Base-by-base conservation (phyloP, 106 monocot species). In the Dendrobium catenatum region DNA sequence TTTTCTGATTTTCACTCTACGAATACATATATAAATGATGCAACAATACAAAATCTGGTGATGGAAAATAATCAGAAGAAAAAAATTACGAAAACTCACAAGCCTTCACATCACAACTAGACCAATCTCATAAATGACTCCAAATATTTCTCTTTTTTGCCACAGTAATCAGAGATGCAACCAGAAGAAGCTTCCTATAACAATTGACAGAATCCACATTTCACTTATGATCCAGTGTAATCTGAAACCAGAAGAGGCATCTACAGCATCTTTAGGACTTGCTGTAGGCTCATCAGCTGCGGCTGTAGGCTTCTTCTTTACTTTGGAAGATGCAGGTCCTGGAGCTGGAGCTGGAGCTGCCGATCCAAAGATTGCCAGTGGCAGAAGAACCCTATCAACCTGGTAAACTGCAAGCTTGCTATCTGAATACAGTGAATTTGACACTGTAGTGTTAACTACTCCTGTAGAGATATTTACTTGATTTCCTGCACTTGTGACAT, bases 391-490 rank as follows among this genome's bases (percentile, higher is more conserved):
- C 84, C 88, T 81, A 24, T 93, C 84, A 2, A 96, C 86, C 78
- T 91, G 88, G 72, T 96, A 96, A 11, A 96, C 93, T 17, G 87
- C 88, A 27, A 96, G 87, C 78, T 88, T 74, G 78, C 75, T 78
- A 67, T 88, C 93, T 0, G 93, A 80, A 81, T 80, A 93, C 17
- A 96, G 0, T 2, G 93, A 61, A 79, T 90, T 93, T 49, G 81
- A 72, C 9, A 96, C 78, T 0, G 93, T 88, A 13, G 96, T 83
- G 79, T 90, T 96, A 46, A 88, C 89, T 1, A 96, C 68, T 43
- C 95, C 96, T 4, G 93, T 96, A 10, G 96, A 80, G 51, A 96
- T 73, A 67, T 96, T 93, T 49, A 96, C 89, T 42, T 84, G 87
- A 77, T 88, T 92, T 20, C 95, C 92, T 1, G 37, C 33, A 9